These are phyloP conservation scores for Globisporangium uncinulatum DNA, from an alignment of 352 stramenopile genomes.

Conservation along the genomic window DNA sequence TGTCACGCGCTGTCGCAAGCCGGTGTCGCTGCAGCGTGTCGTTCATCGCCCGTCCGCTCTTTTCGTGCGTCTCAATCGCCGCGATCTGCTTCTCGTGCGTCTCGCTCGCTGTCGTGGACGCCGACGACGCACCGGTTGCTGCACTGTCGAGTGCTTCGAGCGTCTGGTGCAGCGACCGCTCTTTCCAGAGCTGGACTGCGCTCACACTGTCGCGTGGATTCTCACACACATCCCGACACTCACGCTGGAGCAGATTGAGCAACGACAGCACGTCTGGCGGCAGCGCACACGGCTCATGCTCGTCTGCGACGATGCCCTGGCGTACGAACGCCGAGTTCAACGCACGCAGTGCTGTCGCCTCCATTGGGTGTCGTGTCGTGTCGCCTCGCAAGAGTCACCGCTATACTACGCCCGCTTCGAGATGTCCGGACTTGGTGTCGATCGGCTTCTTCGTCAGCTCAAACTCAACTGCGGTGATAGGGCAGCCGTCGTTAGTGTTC, in stretches of 20 bases:
- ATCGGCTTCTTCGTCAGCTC: too few relatives aligned
- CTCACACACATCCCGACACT: constrained; percentile 9
- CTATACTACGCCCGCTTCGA: too few relatives aligned
- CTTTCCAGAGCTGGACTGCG: constrained; percentile 51
- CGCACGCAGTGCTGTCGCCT: constrained; percentile 13
- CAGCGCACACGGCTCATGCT: not conserved
- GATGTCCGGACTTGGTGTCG: too few relatives aligned
- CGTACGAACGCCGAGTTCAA: constrained; percentile 26
- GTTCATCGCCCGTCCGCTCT: constrained; percentile 30
- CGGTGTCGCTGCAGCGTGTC: constrained; percentile 24
- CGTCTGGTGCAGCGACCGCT: constrained; percentile 49
- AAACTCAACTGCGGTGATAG: not conserved
- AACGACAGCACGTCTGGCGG: constrained; percentile 8
- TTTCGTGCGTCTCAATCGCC: constrained; percentile 54
- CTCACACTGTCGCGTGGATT: constrained; percentile 17
- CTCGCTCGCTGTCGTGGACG: not conserved
- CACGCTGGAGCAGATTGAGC: constrained; percentile 14
- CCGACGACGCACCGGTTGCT: not conserved
- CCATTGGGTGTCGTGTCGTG: not conserved
- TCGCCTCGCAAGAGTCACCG: too few relatives aligned
- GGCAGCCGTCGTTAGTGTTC: too few relatives aligned
- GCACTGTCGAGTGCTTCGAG: constrained; percentile 34
- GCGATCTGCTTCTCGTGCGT: constrained; percentile 38
- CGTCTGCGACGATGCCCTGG: constrained; percentile 21
- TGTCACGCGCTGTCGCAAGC: constrained; percentile 8